phyloP scores from a whole-genome alignment of 352 stramenopile species.

The Plasmopara viticola region DNA sequence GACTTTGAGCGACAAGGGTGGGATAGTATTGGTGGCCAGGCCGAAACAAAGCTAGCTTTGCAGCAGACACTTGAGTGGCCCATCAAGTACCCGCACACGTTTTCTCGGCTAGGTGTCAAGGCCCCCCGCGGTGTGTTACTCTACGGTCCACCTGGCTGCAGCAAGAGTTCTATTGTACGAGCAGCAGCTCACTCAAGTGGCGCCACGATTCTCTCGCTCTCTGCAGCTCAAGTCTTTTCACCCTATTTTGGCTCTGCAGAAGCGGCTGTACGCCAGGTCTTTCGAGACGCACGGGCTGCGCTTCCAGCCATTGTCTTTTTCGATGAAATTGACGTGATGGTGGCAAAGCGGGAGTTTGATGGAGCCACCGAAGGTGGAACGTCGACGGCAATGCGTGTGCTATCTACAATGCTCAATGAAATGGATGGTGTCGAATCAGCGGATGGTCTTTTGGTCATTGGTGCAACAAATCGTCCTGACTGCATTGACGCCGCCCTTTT shows the following conservation, averaged over 20 bases:
- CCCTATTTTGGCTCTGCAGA: conserved; percentile 88
- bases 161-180: conserved; percentile 87
- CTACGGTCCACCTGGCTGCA: conserved; percentile 87
- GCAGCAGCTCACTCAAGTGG: conserved; percentile 69
- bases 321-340: conserved; percentile 85
- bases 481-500: conserved; percentile 97
- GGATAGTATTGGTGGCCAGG: conserved; percentile 72
- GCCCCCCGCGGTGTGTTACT: conserved; percentile 37
- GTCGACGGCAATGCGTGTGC: conserved; percentile 83
- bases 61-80: conserved; percentile 88
- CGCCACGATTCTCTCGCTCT: conserved; percentile 83
- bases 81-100: conserved; percentile 66
- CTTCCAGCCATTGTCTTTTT: conserved; percentile 90
- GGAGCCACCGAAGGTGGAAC: conserved; percentile 35
- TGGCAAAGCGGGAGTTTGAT: conserved; percentile 73
- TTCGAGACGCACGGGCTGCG: conserved; percentile 65
- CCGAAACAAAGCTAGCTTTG: conserved; percentile 62
- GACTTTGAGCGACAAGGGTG: conserved; percentile 54
- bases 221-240: conserved; percentile 83
- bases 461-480: conserved; percentile 95
- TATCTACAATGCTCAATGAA: conserved; percentile 96
- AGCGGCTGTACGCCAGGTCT: conserved; percentile 70
- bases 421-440: conserved; percentile 95
- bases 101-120: conserved; percentile 60
- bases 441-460: conserved; percentile 95